phyloP scores from a whole-genome alignment of 2,329 filamentous ascomycete genomes.

The Nigrospora osmanthi region DNA sequence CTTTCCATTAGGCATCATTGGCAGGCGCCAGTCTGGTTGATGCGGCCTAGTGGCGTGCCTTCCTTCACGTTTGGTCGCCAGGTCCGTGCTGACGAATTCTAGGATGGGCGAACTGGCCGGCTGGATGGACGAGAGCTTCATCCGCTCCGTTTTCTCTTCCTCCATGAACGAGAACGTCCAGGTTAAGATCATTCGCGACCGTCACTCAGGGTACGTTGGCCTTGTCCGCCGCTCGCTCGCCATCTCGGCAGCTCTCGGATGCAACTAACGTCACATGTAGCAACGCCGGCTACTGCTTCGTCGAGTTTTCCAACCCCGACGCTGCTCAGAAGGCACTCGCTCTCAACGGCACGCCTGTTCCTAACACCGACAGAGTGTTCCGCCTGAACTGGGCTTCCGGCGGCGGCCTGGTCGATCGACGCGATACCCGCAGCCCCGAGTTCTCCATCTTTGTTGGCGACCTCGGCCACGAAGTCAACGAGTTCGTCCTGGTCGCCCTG shows the following conservation, averaged over 20 bases:
- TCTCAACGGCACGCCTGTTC: constrained; percentile 82
- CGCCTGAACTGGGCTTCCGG: constrained; percentile 99
- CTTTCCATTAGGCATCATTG: too few species aligned
- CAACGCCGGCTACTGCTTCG: constrained; percentile 98
- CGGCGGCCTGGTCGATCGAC: constrained; percentile 87
- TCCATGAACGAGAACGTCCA: constrained; percentile 91
- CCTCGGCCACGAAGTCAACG: constrained; percentile 95
- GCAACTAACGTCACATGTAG: constrained; percentile 32
- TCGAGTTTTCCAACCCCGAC: constrained; percentile 78
- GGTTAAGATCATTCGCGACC: constrained; percentile 99
- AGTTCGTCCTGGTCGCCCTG: constrained; percentile 92
- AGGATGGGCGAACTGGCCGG: constrained; percentile 99
- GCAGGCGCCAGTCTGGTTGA: background rate
- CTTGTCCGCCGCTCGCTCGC: too few species aligned
- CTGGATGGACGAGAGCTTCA: constrained; percentile 99
- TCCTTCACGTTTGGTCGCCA: background rate
- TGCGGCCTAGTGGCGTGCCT: background rate
- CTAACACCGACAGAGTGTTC: constrained; percentile 90
- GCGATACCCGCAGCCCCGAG: constrained; percentile 92
- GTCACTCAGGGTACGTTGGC: constrained; percentile 76
- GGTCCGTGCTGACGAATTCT: constrained; percentile 5
- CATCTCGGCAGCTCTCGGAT: too few species aligned
- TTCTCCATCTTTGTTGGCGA: constrained; percentile 98
- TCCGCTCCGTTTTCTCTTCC: constrained; percentile 84
- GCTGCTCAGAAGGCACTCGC: constrained; percentile 86